These are phyloP conservation scores for Benincasa hispida DNA, from an alignment of 306 rosid genomes.

Conservation along the genomic window DNA sequence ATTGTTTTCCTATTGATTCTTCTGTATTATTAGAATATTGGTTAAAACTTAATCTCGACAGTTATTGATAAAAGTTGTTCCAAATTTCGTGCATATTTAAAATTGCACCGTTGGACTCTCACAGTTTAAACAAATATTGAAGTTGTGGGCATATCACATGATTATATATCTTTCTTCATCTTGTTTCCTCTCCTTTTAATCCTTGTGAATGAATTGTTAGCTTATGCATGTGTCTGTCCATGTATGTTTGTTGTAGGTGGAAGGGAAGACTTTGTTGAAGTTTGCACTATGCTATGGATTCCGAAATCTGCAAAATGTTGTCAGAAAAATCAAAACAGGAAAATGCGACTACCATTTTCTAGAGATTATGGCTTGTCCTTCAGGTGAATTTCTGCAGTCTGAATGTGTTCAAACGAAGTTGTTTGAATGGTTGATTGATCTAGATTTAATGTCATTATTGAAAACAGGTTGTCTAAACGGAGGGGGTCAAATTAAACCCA, in stretches of 20 bases:
- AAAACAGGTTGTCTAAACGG: constrained; percentile 90
- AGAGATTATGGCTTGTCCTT: constrained; percentile 99
- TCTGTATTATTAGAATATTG: background rate
- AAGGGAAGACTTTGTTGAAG: constrained; percentile 58
- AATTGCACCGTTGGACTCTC: background rate
- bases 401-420: background rate
- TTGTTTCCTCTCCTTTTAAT: background rate
- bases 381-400: constrained; percentile 36
- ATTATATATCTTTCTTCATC: background rate
- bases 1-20: background rate
- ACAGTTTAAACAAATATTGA: background rate
- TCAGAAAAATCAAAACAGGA: constrained; percentile 60
- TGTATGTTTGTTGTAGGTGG: constrained; percentile 41
- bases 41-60: background rate
- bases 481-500: constrained; percentile 89
- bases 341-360: constrained; percentile 79
- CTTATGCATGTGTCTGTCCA: background rate
- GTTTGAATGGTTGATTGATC: background rate
- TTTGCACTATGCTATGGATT: constrained; percentile 88
- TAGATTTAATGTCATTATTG: background rate
- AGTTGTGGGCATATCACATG: background rate
- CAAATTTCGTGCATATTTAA: background rate
- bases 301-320: constrained; percentile 76
- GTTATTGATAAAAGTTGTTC: background rate
- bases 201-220: constrained; percentile 4